Evolutionary conservation across 805 yeast species (phyloP).

Genomic region (Cyberlindnera galapagoensis): DNA sequence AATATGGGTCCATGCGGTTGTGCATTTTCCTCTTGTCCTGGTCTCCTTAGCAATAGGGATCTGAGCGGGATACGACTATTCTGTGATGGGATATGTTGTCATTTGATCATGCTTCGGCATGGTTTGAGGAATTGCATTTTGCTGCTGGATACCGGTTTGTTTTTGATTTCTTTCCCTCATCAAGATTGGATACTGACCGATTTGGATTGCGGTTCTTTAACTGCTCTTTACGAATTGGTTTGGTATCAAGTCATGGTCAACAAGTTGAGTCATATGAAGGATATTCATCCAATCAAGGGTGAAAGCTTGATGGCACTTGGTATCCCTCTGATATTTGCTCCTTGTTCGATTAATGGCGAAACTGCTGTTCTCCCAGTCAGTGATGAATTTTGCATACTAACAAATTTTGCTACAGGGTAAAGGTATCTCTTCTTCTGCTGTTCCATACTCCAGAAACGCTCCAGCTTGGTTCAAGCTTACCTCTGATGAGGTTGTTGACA

Average conservation of each 20-base stretch:
- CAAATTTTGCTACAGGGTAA: slow-evolving; percentile 64
- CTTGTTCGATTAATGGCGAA: slow-evolving; percentile 3
- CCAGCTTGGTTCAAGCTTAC: slow-evolving; percentile 99
- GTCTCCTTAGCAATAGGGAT: no score
- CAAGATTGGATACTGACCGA: slow-evolving; percentile 13
- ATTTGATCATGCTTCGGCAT: neutral
- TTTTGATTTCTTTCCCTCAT: slow-evolving; percentile 13
- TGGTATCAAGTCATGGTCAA: slow-evolving; percentile 6
- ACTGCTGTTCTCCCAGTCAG: slow-evolving; percentile 1
- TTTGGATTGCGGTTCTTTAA: slow-evolving; percentile 10
- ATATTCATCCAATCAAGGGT: no score
- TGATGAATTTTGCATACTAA: slow-evolving; percentile 30
- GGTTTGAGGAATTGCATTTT: slow-evolving; percentile 6
- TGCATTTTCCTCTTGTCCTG: slow-evolving; percentile 2
- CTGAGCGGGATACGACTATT: no score
- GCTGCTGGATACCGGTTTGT: slow-evolving; percentile 51
- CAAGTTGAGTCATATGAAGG: slow-evolving; percentile 6
- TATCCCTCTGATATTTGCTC: no score
- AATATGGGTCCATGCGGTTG: slow-evolving; percentile 24
- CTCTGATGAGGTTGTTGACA: slow-evolving; percentile 93
- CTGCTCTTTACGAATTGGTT: neutral
- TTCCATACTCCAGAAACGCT: slow-evolving; percentile 98
- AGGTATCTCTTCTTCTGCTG: slow-evolving; percentile 98
- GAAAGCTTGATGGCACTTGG: no score
- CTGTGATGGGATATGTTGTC: slow-evolving; percentile 3